A percentile compares a stretch with the other conserved stretches of the same genome.
Conservation (phyloP, 2,329 filamentous ascomycete species). For the Hypoxylon sp. region DNA sequence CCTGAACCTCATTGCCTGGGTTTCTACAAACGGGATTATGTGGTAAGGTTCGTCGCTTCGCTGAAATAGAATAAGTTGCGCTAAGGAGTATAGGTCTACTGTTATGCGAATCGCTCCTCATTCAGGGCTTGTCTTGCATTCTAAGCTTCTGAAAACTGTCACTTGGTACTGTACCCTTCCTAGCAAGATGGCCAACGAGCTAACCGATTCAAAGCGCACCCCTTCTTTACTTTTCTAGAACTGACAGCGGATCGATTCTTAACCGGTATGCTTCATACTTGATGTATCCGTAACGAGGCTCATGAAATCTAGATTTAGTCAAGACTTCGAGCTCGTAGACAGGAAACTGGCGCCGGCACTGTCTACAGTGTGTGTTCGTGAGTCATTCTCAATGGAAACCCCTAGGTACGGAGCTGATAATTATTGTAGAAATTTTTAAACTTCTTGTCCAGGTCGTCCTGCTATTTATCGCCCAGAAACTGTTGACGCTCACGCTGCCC, state of each 20-base stretch:
- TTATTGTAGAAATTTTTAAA: conserved; percentile 55
- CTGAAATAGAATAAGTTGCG: background rate
- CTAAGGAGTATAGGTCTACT: conserved; percentile 48
- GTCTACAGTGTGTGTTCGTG: conserved; percentile 54
- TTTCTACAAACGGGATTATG: conserved; percentile 54
- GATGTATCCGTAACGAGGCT: background rate
- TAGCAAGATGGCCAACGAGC: background rate
- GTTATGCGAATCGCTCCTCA: conserved; percentile 54
- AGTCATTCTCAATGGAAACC: no score
- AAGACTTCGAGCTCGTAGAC: conserved; percentile 61
- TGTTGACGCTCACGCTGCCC: conserved; percentile 62
- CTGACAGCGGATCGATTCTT: conserved; percentile 57
- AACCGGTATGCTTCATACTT: conserved; percentile 52
- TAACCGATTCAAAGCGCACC: conserved; percentile 53
- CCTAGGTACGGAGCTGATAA: conserved; percentile 48
- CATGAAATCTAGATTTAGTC: conserved; percentile 55
- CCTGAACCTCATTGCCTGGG: conserved; percentile 55
- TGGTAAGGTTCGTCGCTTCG: conserved; percentile 48
- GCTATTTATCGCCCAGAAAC: conserved; percentile 61
- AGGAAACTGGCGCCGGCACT: conserved; percentile 57
- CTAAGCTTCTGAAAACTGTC: conserved; percentile 52
- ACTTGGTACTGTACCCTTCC: conserved; percentile 26
- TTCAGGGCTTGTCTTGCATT: conserved; percentile 54
- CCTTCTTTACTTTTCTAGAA: conserved; percentile 57
- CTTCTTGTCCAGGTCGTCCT: conserved; percentile 59